Evolutionary conservation across 106 monocot genomes (phyloP).

Genomic region (Iris macrosiphon): DNA sequence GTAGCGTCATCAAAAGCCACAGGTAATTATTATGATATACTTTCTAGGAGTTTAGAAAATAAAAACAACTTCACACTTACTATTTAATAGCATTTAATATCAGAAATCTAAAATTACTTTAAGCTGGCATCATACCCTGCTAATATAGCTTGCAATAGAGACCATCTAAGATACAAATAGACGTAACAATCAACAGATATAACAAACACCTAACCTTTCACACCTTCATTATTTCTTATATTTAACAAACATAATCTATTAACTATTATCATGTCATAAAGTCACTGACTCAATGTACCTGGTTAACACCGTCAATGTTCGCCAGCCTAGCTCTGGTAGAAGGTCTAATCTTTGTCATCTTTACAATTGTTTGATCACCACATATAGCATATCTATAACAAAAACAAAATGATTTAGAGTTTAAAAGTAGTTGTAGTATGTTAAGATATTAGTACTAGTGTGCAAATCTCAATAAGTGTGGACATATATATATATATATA

Average conservation of each 20-base stretch:
- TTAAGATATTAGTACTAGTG: too few relatives aligned
- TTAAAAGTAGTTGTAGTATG: too few relatives aligned
- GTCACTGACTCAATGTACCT: slow-evolving; percentile 41
- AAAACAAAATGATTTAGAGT: background rate
- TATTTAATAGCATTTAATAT: background rate
- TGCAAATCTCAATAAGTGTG: too few relatives aligned
- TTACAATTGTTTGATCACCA: slow-evolving; percentile 86
- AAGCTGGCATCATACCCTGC: background rate
- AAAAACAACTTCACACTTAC: too few relatives aligned
- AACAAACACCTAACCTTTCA: background rate
- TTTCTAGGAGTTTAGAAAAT: too few relatives aligned
- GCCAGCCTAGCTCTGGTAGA: slow-evolving; percentile 81
- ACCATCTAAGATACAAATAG: background rate
- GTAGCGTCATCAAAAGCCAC: too few relatives aligned
- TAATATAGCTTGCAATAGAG: too few relatives aligned
- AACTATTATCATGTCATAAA: background rate
- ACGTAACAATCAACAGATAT: background rate
- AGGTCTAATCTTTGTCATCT: slow-evolving; percentile 73
- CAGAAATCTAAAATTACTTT: background rate
- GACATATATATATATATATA: too few relatives aligned
- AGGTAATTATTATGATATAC: too few relatives aligned
- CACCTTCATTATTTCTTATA: background rate
- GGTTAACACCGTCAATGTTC: slow-evolving; percentile 94
- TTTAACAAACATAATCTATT: background rate
- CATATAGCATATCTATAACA: slow-evolving; percentile 88